phyloP scores from a whole-genome alignment of 306 rosid genomes.

The Oemleria cerasiformis region DNA sequence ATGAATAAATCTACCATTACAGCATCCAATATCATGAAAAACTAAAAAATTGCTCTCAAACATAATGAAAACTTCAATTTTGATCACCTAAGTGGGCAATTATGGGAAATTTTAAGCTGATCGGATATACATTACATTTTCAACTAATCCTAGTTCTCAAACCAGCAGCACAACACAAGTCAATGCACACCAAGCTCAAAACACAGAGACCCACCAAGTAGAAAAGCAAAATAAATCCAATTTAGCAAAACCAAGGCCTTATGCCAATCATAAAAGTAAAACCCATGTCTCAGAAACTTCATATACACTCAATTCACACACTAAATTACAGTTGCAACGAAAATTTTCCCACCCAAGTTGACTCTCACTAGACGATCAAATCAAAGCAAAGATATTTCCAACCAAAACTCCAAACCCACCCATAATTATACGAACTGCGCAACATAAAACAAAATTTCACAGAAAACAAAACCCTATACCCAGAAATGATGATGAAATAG shows the following conservation, averaged over 20 bases:
- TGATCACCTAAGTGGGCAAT: background rate
- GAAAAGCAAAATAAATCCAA: slow-evolving; percentile 21
- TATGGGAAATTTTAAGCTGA: background rate
- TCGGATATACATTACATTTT: slow-evolving; percentile 13
- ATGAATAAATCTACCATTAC: background rate
- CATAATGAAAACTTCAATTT: background rate
- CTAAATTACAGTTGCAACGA: slow-evolving; percentile 13
- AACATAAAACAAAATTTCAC: slow-evolving; percentile 6
- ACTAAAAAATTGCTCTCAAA: background rate
- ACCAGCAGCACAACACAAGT: slow-evolving; percentile 18
- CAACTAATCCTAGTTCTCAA: background rate
- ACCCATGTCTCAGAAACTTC: slow-evolving; percentile 15
- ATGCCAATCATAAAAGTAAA: too few relatives aligned
- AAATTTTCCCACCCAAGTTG: background rate
- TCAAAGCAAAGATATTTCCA: slow-evolving; percentile 10
- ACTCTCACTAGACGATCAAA: slow-evolving; percentile 26
- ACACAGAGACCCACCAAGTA: too few relatives aligned
- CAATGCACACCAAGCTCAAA: too few relatives aligned
- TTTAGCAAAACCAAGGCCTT: too few relatives aligned
- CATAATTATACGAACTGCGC: slow-evolving; percentile 10
- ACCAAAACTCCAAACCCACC: slow-evolving; percentile 15
- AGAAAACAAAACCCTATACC: slow-evolving; percentile 18
- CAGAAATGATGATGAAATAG: slow-evolving; percentile 11
- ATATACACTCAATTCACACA: slow-evolving; percentile 5
- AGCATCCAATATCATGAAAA: slow-evolving; percentile 14